Evolutionary conservation across 2,329 filamentous ascomycete genomes (phyloP).

Genomic region (Orbilia blumenaviensis): DNA sequence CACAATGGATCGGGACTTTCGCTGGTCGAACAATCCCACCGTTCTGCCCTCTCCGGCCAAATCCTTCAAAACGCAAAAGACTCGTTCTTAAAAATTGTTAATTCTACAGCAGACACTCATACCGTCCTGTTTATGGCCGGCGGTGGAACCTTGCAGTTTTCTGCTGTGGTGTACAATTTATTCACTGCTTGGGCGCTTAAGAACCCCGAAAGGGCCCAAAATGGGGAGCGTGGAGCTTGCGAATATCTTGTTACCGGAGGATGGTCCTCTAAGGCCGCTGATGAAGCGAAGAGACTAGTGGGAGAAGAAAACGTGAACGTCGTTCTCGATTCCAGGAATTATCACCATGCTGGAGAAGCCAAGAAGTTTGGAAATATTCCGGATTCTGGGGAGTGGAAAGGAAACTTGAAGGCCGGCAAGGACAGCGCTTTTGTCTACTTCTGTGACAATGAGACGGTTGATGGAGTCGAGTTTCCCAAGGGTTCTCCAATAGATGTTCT

Average conservation of each 20-base stretch:
- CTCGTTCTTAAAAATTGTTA: slow-evolving; percentile 72
- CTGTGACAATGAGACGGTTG: slow-evolving; percentile 93
- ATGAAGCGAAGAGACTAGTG: slow-evolving; percentile 80
- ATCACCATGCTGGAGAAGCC: slow-evolving; percentile 59
- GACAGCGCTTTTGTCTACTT: slow-evolving; percentile 79
- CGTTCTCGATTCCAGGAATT: slow-evolving; percentile 70
- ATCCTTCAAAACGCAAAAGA: slow-evolving; percentile 83
- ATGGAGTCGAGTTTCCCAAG: slow-evolving; percentile 85
- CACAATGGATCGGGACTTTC: slow-evolving; percentile 83
- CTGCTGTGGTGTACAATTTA: slow-evolving; percentile 83
- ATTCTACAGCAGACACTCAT: slow-evolving; percentile 82
- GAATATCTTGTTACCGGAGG: slow-evolving; percentile 92
- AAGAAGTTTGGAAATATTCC: slow-evolving; percentile 90
- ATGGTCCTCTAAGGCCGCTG: slow-evolving; percentile 88
- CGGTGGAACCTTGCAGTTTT: slow-evolving; percentile 86
- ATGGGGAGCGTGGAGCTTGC: slow-evolving; percentile 70
- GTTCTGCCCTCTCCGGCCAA: slow-evolving; percentile 77
- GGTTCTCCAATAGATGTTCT: slow-evolving; percentile 70
- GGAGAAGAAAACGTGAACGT: slow-evolving; percentile 83
- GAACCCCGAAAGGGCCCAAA: slow-evolving; percentile 71
- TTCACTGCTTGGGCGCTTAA: slow-evolving; percentile 79
- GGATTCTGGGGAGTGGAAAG: slow-evolving; percentile 76
- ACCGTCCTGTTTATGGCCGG: slow-evolving; percentile 88
- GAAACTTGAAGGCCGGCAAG: slow-evolving; percentile 70
- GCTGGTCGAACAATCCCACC: slow-evolving; percentile 89